Base-by-base conservation (phyloP, 805 yeast species). In the Jamesozyma spencerorum region DNA sequence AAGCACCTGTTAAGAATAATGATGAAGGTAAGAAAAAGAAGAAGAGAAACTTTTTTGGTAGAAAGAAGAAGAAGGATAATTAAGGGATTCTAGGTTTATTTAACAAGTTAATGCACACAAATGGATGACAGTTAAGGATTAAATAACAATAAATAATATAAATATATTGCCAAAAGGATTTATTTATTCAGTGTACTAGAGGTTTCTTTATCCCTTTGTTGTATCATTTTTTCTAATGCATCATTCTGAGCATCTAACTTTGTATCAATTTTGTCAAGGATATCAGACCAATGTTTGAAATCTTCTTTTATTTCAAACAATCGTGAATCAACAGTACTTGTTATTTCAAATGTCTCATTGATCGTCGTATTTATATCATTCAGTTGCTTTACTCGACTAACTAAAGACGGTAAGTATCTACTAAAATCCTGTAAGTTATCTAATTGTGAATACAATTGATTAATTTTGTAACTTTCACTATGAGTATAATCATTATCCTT, bases 1-100 rank as follows among this genome's bases (percentile, higher is more conserved):
- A 76, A 61, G 76, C 86, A 58, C 69, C 75, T 37, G 55, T 72
- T 58, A 49, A 70, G 44, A 46, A 45, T 48, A 44, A 44, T 19
- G 53, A 44, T 15, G 51, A 43, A 13, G 60, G 55, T 26, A 54
- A 65, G 58, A 66, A 68, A 55, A 71, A 74, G 66, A 81, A 83
- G 75, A 79, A 81, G 75, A 85, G 82, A 75, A 73, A 75, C 51
- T 85, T 92, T 5, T 63, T 85, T 36, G 87, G 90, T 57, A 86
- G 95, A 39, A 73, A 81, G 55, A 77, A 76, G 71, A 77, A 77
- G 66, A 47, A 34, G 30, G 18, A 22, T 12, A 22, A 48, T 11
- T 30, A 8, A 19, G 11, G 12, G 15, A 22, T 22, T 22, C 10
- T 22, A 22, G 26, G 26, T 22, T 22, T 22, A 7, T 7, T 10